Evolutionary conservation across 139 green algal genomes (phyloP), one percentile per base, ranked within the genome.

Genomic region (Parachlorella kessleri): DNA sequence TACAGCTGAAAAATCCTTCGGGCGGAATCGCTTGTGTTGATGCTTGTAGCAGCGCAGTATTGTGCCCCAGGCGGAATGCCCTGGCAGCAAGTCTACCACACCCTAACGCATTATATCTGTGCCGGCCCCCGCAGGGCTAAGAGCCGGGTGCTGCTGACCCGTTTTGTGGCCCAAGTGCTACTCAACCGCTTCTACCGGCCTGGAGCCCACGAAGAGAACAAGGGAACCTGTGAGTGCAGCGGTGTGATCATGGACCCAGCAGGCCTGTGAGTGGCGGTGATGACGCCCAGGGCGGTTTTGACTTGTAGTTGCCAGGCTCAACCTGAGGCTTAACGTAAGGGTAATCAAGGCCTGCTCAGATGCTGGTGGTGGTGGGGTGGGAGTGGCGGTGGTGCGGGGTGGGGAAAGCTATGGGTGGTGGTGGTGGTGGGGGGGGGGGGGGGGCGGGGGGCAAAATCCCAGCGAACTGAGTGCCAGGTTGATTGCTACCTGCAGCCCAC

Each of bases 101-200:
- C 6, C 3, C 48, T 32, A 3, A 35, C 36, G 21, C n/a, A 26
- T 5, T 35, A 23, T 54, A 54, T 3, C 24, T 18, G 48, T 39
- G 26, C 6, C 39, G 18, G 10, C 1, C 23, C 1, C 36, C 21
- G 76, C 76, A 81, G 76, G 2, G 37, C 89, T 53, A 96, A 96
- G 83, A 85, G 83, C 7, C 82, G 92, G 2, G 91, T 96, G 73
- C 80, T 94, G 72, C 77, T 94, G 39, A 84, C 81, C 42, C 86
- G 90, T 37, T 95, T 95, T 79, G 86, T 93, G 42, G 88, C 90
- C 14, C 92, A 92, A 48, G 90, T 89, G 32, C 75, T 95, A 39
- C 79, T 94, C 64, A 86, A 84, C 75, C 91, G 90, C 28, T 87
- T 87, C 33, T 95, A 92, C 78, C 81, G 90, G 0, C n/a, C n/a